Conservation (phyloP, 2,329 filamentous ascomycete species). For the Diplodia mutila region DNA sequence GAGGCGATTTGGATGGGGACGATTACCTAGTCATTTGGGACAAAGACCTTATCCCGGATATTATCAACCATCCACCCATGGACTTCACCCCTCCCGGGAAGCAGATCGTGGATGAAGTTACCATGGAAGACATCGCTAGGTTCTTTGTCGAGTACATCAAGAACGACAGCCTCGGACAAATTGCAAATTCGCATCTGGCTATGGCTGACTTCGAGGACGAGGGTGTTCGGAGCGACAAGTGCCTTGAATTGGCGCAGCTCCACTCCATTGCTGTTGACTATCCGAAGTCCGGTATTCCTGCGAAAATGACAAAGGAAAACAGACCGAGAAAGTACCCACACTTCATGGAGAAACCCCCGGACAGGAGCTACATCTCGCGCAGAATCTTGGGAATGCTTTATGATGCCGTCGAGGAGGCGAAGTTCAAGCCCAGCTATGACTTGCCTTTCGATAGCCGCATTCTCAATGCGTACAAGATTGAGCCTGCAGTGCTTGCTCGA, state of each 20-base stretch:
- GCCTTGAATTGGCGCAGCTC: constrained; percentile 73
- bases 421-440: constrained; percentile 74
- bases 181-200: constrained; percentile 81
- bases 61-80: constrained; percentile 79
- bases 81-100: constrained; percentile 67
- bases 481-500: constrained; percentile 58
- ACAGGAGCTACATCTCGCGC: constrained; percentile 64
- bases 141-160: constrained; percentile 96
- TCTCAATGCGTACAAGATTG: constrained; percentile 63
- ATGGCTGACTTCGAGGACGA: constrained; percentile 66
- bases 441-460: constrained; percentile 77
- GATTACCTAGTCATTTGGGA: constrained; percentile 98
- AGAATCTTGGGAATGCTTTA: constrained; percentile 82
- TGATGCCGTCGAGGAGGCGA: constrained; percentile 69
- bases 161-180: constrained; percentile 77
- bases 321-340: constrained; percentile 74
- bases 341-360: constrained; percentile 69
- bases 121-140: constrained; percentile 71
- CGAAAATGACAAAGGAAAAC: constrained; percentile 65
- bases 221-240: constrained; percentile 71
- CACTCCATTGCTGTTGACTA: constrained; percentile 96
- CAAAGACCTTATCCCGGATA: constrained; percentile 61
- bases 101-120: constrained; percentile 64
- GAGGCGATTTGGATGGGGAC: constrained; percentile 93
- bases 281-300: constrained; percentile 83